Percentiles rank a stretch among this genome's conserved stretches.
Conservation (phyloP, 371 early-diverging fungal genomes). For the Apophysomyces variabilis region DNA sequence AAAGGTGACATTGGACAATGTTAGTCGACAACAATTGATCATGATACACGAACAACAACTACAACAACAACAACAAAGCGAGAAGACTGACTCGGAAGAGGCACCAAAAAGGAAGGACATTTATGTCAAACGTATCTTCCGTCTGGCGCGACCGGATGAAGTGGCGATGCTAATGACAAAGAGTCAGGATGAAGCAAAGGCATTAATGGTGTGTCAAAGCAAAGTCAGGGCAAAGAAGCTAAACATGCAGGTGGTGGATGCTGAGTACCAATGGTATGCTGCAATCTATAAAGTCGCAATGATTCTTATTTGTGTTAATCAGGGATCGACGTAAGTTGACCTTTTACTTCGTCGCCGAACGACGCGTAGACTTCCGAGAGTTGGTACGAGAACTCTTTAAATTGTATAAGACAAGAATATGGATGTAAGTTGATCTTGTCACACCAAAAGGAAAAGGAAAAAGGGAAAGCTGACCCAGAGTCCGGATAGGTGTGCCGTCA, state of each 20-base stretch:
- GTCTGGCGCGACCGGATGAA: slow-evolving; percentile 81
- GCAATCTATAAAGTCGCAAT: background rate
- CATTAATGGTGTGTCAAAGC: slow-evolving; percentile 85
- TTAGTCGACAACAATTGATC: slow-evolving; percentile 26
- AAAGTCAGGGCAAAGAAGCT: slow-evolving; percentile 90
- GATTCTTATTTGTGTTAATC: slow-evolving; percentile 1
- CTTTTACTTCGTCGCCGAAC: slow-evolving; percentile 94
- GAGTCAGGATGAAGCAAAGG: slow-evolving; percentile 89
- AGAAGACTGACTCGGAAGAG: slow-evolving; percentile 36
- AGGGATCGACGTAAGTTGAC: slow-evolving; percentile 96
- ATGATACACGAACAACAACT: slow-evolving; percentile 18
- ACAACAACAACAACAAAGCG: slow-evolving; percentile 69
- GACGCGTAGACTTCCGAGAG: slow-evolving; percentile 98
- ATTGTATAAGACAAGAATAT: slow-evolving; percentile 98
- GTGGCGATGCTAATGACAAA: slow-evolving; percentile 80
- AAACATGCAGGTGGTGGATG: slow-evolving; percentile 96
- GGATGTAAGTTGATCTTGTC: slow-evolving; percentile 81
- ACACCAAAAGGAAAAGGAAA: background rate
- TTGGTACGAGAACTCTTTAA: slow-evolving; percentile 98
- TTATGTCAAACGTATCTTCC: slow-evolving; percentile 69
- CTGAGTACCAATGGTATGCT: slow-evolving; percentile 94
- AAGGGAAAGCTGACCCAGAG: background rate
- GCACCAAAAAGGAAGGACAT: slow-evolving; percentile 20
- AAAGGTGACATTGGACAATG: slow-evolving; percentile 59
- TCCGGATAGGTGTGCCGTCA: slow-evolving; percentile 8